Percentiles rank a stretch among this genome's conserved stretches.
phyloP scores from a whole-genome alignment of 169 alveolate species.

The Cryptosporidium canis region DNA sequence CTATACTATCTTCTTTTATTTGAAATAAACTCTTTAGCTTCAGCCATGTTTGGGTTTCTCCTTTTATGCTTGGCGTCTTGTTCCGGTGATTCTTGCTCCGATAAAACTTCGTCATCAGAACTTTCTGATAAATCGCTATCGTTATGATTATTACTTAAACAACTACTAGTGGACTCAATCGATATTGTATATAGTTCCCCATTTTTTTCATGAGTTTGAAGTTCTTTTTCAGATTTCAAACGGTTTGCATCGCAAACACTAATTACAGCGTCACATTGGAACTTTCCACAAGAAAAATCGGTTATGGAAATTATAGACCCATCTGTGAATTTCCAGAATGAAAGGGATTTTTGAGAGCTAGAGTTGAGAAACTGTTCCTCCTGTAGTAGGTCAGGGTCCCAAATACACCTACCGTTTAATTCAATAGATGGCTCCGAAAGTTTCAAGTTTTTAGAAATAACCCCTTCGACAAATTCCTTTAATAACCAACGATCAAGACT shows the following conservation, averaged over 20 bases:
- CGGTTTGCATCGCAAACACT: neutral
- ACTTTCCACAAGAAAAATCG: constrained; percentile 29
- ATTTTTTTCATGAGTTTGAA: neutral
- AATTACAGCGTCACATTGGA: constrained; percentile 61
- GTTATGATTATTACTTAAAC: neutral
- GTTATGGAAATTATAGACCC: constrained; percentile 33
- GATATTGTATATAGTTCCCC: neutral
- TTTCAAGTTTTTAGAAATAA: constrained; percentile 27
- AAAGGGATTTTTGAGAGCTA: neutral
- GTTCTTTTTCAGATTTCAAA: neutral
- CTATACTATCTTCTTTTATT: constrained; percentile 1
- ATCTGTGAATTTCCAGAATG: constrained; percentile 33
- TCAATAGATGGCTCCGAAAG: constrained; percentile 50
- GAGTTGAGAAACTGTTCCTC: constrained; percentile 8
- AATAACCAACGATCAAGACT: constrained; percentile 73
- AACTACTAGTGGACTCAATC: neutral
- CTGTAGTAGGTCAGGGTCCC: constrained; percentile 48
- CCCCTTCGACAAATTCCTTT: constrained; percentile 72
- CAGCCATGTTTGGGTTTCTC: neutral
- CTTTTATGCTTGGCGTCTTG: neutral
- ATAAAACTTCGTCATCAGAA: neutral
- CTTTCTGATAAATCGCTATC: neutral
- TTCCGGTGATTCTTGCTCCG: neutral
- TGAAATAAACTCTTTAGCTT: neutral
- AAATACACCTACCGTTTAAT: constrained; percentile 53